These are phyloP conservation scores for Dendrobium nobile DNA, from an alignment of 106 monocot genomes.

Conservation along the genomic window DNA sequence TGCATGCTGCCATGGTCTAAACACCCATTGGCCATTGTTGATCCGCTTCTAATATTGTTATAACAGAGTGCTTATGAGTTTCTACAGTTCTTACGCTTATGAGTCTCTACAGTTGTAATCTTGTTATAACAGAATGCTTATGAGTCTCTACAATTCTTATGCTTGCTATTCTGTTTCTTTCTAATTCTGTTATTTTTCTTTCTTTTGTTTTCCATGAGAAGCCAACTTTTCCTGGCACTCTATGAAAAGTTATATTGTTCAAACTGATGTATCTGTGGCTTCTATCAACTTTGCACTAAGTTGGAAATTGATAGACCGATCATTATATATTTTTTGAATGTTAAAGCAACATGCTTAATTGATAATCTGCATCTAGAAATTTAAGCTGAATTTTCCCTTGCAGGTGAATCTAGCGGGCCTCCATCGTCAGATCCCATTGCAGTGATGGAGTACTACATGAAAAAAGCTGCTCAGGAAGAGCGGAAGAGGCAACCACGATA, in stretches of 20 bases:
- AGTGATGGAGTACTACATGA: slow-evolving; percentile 99
- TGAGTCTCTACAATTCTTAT: too few species aligned
- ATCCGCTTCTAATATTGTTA: too few species aligned
- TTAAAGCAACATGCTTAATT: neutral
- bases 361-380: neutral
- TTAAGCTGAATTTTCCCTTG: neutral
- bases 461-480: slow-evolving; percentile 94
- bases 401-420: slow-evolving; percentile 53
- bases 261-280: neutral
- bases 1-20: neutral
- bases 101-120: too few species aligned
- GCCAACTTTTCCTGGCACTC: too few species aligned
- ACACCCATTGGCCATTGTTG: too few species aligned
- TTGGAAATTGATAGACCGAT: neutral
- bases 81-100: too few species aligned
- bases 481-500: slow-evolving; percentile 64
- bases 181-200: too few species aligned
- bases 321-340: neutral
- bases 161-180: too few species aligned
- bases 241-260: neutral
- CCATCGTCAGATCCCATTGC: slow-evolving; percentile 66
- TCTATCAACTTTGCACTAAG: neutral
- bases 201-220: too few species aligned
- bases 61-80: too few species aligned
- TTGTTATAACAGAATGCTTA: too few species aligned